A percentile compares a stretch with the other conserved stretches of the same genome.
These are phyloP conservation scores for Parasitella parasitica DNA, from an alignment of 371 early-diverging fungal species.

Conservation along the genomic window DNA sequence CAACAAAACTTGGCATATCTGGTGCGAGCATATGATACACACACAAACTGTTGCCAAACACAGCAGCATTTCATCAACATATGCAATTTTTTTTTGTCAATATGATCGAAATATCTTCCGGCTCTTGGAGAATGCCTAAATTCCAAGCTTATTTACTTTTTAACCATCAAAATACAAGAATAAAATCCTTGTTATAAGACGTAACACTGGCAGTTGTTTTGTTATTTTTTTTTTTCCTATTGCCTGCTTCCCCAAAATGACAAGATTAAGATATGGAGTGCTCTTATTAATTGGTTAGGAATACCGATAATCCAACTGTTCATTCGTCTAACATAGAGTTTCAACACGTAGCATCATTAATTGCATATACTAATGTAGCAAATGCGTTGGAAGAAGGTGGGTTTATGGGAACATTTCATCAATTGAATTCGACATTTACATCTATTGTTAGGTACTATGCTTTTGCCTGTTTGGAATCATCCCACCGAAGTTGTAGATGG, in stretches of 20 bases:
- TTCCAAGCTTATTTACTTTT: slow-evolving; percentile 6
- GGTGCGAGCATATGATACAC: no score
- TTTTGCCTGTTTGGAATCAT: slow-evolving; percentile 48
- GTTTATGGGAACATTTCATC: background rate
- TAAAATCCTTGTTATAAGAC: background rate
- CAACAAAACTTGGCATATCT: no score
- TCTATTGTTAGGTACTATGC: slow-evolving; percentile 16
- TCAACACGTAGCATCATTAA: slow-evolving; percentile 1
- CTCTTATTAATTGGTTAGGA: slow-evolving; percentile 1
- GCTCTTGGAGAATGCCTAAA: background rate
- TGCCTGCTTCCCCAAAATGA: background rate
- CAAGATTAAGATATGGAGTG: background rate
- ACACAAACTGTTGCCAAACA: background rate
- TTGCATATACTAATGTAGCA: slow-evolving; percentile 3
- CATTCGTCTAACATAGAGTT: background rate
- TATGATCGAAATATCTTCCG: background rate
- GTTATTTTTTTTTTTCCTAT: background rate
- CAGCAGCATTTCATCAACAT: background rate
- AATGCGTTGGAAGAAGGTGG: slow-evolving; percentile 8
- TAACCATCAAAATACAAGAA: slow-evolving; percentile 4
- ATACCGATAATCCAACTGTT: background rate
- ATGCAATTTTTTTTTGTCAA: background rate
- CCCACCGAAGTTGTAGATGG: slow-evolving; percentile 26
- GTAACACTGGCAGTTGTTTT: background rate
- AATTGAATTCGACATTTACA: background rate